These are phyloP conservation scores for Dactylellina cionopaga DNA, from an alignment of 2,329 filamentous ascomycete species.

Conservation along the genomic window DNA sequence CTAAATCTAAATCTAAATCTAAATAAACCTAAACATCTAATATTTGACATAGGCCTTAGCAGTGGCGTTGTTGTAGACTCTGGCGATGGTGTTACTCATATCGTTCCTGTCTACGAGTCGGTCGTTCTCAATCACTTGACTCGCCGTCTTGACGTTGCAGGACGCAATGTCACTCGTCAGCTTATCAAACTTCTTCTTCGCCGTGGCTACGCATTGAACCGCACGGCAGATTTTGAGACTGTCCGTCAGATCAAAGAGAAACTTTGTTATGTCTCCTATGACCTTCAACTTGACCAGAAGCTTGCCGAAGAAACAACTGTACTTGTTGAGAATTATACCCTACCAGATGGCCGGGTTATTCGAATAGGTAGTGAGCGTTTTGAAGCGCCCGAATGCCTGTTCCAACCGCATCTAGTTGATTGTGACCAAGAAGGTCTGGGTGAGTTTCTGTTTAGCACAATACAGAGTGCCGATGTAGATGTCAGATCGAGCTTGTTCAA, in stretches of 20 bases:
- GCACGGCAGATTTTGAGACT: constrained; percentile 98
- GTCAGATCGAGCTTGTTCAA: constrained; percentile 94
- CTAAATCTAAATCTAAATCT: too few species aligned
- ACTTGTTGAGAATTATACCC: constrained; percentile 94
- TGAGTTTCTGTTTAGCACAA: constrained; percentile 98
- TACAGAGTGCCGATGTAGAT: constrained; percentile 94
- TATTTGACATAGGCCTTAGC: constrained; percentile 71
- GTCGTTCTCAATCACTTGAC: constrained; percentile 98
- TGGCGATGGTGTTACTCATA: constrained; percentile 97
- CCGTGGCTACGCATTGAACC: constrained; percentile 94
- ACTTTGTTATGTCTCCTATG: constrained; percentile 98
- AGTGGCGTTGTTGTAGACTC: constrained; percentile 98
- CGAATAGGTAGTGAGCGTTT: constrained; percentile 96
- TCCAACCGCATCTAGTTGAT: constrained; percentile 97
- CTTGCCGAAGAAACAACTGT: constrained; percentile 97
- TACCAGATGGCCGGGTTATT: constrained; percentile 95
- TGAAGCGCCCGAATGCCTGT: constrained; percentile 96
- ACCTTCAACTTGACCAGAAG: constrained; percentile 93
- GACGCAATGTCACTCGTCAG: constrained; percentile 97
- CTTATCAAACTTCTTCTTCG: constrained; percentile 93
- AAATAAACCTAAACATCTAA: background rate
- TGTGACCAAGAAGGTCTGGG: constrained; percentile 96
- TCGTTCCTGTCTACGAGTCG: constrained; percentile 97
- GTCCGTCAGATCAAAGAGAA: constrained; percentile 99
- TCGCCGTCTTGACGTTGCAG: constrained; percentile 90